A percentile compares a stretch with the other conserved stretches of the same genome.
phyloP scores from a whole-genome alignment of 2,329 filamentous ascomycete species.

The Colletotrichum salicis region DNA sequence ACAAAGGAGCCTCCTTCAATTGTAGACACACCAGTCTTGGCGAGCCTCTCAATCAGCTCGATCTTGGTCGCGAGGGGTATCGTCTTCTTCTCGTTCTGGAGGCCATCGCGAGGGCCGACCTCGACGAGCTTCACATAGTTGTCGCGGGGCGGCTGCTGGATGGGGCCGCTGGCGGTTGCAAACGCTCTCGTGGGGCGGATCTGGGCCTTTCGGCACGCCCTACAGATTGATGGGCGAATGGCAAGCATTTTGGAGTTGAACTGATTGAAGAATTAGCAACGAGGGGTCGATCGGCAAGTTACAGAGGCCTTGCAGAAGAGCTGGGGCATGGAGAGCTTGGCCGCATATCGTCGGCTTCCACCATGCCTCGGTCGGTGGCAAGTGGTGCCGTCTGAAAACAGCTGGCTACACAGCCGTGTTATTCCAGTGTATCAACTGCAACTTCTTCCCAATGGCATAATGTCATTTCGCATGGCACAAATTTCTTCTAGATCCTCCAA shows the following conservation, averaged over 20 bases:
- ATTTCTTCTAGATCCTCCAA: not conserved
- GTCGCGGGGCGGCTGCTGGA: slow-evolving; percentile 44
- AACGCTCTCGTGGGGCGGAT: slow-evolving; percentile 47
- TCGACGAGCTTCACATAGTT: slow-evolving; percentile 75
- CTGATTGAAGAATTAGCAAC: not conserved
- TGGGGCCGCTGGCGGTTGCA: slow-evolving; percentile 50
- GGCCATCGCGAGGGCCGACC: slow-evolving; percentile 85
- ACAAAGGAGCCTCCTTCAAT: slow-evolving; percentile 89
- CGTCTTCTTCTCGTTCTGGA: slow-evolving; percentile 83
- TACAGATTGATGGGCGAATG: slow-evolving; percentile 50
- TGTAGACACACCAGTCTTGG: slow-evolving; percentile 73
- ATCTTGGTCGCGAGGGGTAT: slow-evolving; percentile 80
- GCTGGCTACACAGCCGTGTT: not conserved
- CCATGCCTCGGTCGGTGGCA: not conserved
- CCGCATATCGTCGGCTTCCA: slow-evolving; percentile 36
- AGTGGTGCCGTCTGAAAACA: not conserved
- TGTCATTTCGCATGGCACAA: not conserved
- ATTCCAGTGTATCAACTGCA: not conserved
- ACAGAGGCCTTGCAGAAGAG: slow-evolving; percentile 3
- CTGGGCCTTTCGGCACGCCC: slow-evolving; percentile 50
- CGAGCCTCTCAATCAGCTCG: slow-evolving; percentile 76
- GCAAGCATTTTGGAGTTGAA: slow-evolving; percentile 45
- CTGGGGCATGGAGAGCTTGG: slow-evolving; percentile 23
- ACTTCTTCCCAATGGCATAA: too few species aligned
- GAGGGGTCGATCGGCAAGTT: slow-evolving; percentile 21